Conservation (phyloP, 1,284 basidiomycete species). For the Caloboletus firmus region DNA sequence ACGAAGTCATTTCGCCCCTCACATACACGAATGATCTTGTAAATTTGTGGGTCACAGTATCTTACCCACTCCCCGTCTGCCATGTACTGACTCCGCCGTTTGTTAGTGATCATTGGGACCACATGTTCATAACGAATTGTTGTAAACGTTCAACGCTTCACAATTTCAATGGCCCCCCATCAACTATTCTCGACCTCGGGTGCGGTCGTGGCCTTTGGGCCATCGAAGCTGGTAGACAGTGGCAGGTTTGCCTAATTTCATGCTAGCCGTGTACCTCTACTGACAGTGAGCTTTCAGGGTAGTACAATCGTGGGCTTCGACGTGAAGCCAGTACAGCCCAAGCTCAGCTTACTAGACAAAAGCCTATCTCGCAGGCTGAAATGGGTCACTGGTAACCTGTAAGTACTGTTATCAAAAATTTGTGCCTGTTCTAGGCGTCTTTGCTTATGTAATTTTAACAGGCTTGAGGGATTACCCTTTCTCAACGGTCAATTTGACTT, state of each 20-base stretch:
- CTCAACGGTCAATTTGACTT: constrained; percentile 57
- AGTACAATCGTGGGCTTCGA: constrained; percentile 63
- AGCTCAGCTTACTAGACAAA: constrained; percentile 40
- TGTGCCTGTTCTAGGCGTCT: not conserved
- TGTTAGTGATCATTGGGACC: constrained; percentile 66
- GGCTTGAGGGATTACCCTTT: constrained; percentile 64
- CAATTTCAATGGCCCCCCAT: constrained; percentile 51
- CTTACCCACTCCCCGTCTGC: not conserved
- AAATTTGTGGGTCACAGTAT: constrained; percentile 49
- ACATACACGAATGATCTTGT: constrained; percentile 48
- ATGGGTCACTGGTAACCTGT: constrained; percentile 73
- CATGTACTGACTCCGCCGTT: not conserved
- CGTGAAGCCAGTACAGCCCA: constrained; percentile 55
- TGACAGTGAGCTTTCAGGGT: constrained; percentile 39
- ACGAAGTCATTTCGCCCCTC: constrained; percentile 56
- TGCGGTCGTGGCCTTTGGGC: constrained; percentile 80
- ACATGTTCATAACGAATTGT: constrained; percentile 55
- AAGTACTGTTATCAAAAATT: constrained; percentile 18
- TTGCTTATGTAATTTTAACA: constrained; percentile 28
- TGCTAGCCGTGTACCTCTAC: constrained; percentile 3
- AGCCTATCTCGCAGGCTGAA: constrained; percentile 49
- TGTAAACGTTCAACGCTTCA: constrained; percentile 53
- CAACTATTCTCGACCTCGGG: constrained; percentile 67
- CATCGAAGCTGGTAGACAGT: constrained; percentile 62
- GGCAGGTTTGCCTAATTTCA: constrained; percentile 50